These are phyloP conservation scores for Tuber brumale DNA, from an alignment of 495 filamentous ascomycete genomes.

Conservation along the genomic window DNA sequence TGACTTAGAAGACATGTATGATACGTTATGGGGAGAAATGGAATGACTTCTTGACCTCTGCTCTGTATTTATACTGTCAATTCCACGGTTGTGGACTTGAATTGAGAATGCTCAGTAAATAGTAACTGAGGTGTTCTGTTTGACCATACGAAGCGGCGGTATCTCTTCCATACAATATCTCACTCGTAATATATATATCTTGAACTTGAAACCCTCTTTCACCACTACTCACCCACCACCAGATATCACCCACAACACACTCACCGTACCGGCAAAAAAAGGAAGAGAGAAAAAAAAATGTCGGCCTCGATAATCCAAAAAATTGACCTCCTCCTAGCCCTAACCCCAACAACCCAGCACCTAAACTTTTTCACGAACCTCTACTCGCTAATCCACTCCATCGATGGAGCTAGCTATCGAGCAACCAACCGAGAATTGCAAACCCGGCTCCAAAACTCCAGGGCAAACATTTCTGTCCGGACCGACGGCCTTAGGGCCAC, in stretches of 20 bases:
- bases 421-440: neutral
- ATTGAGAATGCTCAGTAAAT: neutral
- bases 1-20: neutral
- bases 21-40: neutral
- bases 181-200: neutral
- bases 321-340: neutral
- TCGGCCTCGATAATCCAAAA: neutral
- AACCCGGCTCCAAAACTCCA: neutral
- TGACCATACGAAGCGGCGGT: neutral
- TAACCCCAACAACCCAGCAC: neutral
- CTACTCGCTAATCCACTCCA: neutral
- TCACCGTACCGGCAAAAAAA: neutral
- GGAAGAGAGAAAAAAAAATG: neutral
- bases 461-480: neutral
- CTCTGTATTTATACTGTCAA: neutral
- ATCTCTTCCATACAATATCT: neutral
- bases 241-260: neutral
- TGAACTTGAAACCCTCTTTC: neutral
- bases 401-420: neutral
- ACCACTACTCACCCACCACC: neutral
- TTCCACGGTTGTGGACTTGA: neutral
- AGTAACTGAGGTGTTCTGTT: neutral
- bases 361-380: neutral
- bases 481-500: neutral
- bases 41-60: neutral